Base-by-base conservation (phyloP, 192 early-diverging fungal species). In the Mycoemilia scoparia region DNA sequence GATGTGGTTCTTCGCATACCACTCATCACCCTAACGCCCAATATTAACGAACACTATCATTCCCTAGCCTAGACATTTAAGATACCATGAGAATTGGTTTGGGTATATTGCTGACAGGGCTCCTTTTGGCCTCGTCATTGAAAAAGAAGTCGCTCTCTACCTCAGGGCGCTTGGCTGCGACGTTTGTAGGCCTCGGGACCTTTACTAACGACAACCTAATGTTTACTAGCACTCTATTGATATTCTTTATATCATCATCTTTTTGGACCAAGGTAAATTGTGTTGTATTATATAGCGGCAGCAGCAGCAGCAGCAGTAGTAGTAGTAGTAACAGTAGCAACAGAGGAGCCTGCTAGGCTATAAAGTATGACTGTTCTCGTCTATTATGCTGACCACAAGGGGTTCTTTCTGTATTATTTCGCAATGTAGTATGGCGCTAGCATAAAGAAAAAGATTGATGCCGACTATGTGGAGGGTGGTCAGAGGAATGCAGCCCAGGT, bases 101-200 rank as follows among this genome's bases (percentile, higher is more conserved):
- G n/a, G n/a, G n/a, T n/a, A 14, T 54, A 7, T 9, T 35, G 7
- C n/a, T 60, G 15, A 60, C 57, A 1, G 34, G 46, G n/a, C 29
- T 34, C 3, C 15, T 54, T 29, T 60, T 50, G 22, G 36, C 41
- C n/a, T 28, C 34, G 16, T 38, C 57, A 22, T 54, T 73, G 18
- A 49, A 54, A 13, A 77, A 79, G 46, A 66, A 70, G 24, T 86
- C 84, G 2, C 66, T 91, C 26, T 64, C 75, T 3, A 24, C 27
- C 5, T 74, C 69, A 5, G 87, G 87, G 14, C 71, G 77, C 3
- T 7, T 66, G 5, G 81, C 74, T 24, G 84, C 87, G 4, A 71
- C 72, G 25, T 38, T 72, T 16, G 64, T 86, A 11, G 84, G 82
- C 5, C 43, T 91, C 25, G 51, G 63, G 15, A 86, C 84, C 3